phyloP scores from a whole-genome alignment of 495 filamentous ascomycete genomes.

The Annulohypoxylon moriforme region DNA sequence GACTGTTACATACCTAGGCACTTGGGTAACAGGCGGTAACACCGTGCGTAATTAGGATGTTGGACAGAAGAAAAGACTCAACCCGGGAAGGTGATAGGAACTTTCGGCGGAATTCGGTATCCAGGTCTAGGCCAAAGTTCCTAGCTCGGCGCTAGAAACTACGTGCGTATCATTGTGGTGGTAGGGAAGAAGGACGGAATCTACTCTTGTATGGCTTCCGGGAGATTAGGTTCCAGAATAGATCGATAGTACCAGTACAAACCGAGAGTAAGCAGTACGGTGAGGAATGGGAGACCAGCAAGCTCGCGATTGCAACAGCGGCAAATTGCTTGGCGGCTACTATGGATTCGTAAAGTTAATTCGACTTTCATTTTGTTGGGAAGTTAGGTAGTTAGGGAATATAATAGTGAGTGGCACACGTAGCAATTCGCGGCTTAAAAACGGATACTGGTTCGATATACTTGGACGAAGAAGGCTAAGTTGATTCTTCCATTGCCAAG shows the following conservation, averaged over 20 bases:
- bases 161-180: conserved; percentile 24
- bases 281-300: conserved; percentile 6
- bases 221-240: conserved; percentile 44
- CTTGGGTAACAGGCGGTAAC: conserved; percentile 16
- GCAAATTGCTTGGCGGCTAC: conserved; percentile 29
- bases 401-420: conserved; percentile 19
- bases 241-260: conserved; percentile 33
- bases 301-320: conserved; percentile 36
- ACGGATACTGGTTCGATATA: conserved; percentile 21
- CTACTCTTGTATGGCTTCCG: conserved; percentile 36
- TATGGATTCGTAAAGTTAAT: conserved; percentile 29
- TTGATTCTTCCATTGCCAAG: conserved; percentile 27
- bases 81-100: conserved; percentile 13
- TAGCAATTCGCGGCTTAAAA: conserved; percentile 3
- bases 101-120: conserved; percentile 30
- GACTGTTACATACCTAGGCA: conserved; percentile 34
- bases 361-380: conserved; percentile 28
- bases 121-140: conserved; percentile 18
- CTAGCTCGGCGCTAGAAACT: conserved; percentile 26
- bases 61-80: conserved; percentile 12
- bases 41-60: neutral
- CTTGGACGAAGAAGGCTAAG: conserved; percentile 18
- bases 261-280: conserved; percentile 39
- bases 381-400: conserved; percentile 20
- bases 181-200: conserved; percentile 15